Evolutionary conservation across 768 basidiomycete species (phyloP), one percentile per base, ranked within the genome.

Genomic region (Collybiopsis luxurians): DNA sequence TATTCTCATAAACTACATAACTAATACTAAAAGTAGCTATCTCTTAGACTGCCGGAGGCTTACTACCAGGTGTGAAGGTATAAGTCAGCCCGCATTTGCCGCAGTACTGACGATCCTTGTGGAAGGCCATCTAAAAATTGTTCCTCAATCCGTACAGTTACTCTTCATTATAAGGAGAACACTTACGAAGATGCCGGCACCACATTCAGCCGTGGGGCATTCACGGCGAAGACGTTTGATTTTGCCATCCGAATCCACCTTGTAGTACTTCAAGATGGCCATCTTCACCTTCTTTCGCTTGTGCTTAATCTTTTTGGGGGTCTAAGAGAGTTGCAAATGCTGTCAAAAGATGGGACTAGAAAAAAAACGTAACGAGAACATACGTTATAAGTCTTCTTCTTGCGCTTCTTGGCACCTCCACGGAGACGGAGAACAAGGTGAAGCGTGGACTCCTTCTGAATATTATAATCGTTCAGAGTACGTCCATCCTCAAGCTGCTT

Each of bases 201-300:
- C 90, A 60, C 88, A 90, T 73, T 88, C 87, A 62, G 87, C 85
- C 53, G 79, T 81, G 59, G 85, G 91, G 79, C 96, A 99, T 74
- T 98, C 96, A 65, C 96, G 92, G 70, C 96, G 86, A 60, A 99
- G 87, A 71, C 97, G 94, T 84, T 97, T 97, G 83, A 98, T 95
- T 80, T 97, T 98, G 73, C 96, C 96, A 67, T 98, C 96, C 43
- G 94, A 95, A 79, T 98, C 96, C 66, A 99, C 95, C 80, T 97
- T 96, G 83, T 98, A 99, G 85, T 97, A 99, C 80, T 98, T 98
- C 75, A 99, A 82, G 79, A 98, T 97, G 69, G 95, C 79, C 94
- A 99, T 98, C 89, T 98, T 98, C 82, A 96, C 92, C 84, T 97
- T 97, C 85, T 98, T 98, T 76, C 90, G 89, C 86, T 97, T 97